phyloP scores from a whole-genome alignment of 2,329 filamentous ascomycete species.

The Aspergillus novofumigatus region DNA sequence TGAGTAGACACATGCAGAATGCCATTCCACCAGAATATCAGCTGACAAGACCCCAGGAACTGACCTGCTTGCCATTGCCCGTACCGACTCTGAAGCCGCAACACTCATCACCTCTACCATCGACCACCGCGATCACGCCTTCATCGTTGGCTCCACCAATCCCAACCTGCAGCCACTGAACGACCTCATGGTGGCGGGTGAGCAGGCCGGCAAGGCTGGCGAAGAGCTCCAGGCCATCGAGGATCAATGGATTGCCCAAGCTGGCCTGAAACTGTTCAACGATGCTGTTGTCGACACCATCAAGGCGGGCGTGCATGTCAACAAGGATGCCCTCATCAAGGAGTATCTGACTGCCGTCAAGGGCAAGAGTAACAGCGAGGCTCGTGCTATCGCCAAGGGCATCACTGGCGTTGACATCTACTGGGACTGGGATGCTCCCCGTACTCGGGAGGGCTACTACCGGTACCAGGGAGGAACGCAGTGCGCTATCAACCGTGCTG shows the following conservation, averaged over 20 bases:
- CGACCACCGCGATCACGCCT: constrained; percentile 89
- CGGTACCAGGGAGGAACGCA: constrained; percentile 85
- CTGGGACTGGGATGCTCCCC: constrained; percentile 93
- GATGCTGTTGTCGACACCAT: constrained; percentile 84
- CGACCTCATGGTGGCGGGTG: constrained; percentile 86
- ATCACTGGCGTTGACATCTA: constrained; percentile 75
- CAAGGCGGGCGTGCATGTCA: constrained; percentile 57
- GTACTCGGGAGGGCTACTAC: constrained; percentile 94
- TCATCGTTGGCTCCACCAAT: constrained; percentile 89
- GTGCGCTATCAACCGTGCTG: constrained; percentile 83
- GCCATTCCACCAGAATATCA: not conserved
- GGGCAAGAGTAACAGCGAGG: constrained; percentile 82
- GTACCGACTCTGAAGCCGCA: constrained; percentile 95
- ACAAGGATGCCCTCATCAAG: constrained; percentile 65
- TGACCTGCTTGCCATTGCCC: constrained; percentile 84
- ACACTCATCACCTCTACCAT: constrained; percentile 97
- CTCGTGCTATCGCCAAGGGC: constrained; percentile 71
- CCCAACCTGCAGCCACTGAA: constrained; percentile 75
- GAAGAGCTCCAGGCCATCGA: constrained; percentile 83
- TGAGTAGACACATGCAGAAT: constrained; percentile 29
- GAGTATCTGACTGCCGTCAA: constrained; percentile 65
- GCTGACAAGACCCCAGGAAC: constrained; percentile 49
- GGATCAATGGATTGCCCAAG: constrained; percentile 77
- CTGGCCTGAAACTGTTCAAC: constrained; percentile 80
- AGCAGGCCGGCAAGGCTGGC: constrained; percentile 75